phyloP scores from a whole-genome alignment of 352 stramenopile genomes.

The Pythium pectinolyticum region DNA sequence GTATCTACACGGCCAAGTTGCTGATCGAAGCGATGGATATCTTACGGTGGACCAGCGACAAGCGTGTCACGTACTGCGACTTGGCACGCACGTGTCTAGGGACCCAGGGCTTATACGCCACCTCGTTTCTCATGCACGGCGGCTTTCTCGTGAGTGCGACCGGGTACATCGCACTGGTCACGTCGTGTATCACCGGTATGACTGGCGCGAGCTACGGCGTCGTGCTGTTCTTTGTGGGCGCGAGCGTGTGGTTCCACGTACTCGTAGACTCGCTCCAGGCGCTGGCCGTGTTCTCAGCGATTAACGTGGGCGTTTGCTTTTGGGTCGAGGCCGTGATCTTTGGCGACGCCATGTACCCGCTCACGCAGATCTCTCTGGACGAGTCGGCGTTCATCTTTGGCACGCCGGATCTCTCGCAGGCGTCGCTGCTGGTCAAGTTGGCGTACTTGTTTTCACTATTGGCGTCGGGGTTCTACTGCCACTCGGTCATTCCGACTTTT shows the following conservation, averaged over 20 bases:
- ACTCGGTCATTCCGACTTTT: constrained; percentile 72
- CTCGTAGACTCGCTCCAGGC: constrained; percentile 61
- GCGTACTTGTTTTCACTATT: constrained; percentile 75
- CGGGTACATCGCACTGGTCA: constrained; percentile 54
- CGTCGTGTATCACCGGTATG: constrained; percentile 61
- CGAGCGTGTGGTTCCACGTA: constrained; percentile 67
- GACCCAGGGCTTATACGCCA: constrained; percentile 37
- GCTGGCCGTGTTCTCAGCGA: constrained; percentile 54
- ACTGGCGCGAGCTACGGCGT: constrained; percentile 54
- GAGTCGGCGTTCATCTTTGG: constrained; percentile 64
- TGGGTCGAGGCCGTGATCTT: constrained; percentile 84
- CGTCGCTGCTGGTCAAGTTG: constrained; percentile 57
- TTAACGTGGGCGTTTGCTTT: constrained; percentile 79
- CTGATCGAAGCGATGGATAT: constrained; percentile 70
- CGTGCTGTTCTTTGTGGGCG: constrained; percentile 50
- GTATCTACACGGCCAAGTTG: constrained; percentile 64
- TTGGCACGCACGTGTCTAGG: constrained; percentile 71
- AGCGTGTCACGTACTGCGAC: constrained; percentile 66
- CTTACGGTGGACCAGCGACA: constrained; percentile 64
- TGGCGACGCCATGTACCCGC: constrained; percentile 79
- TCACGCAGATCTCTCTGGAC: constrained; percentile 70
- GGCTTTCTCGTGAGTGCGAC: constrained; percentile 65
- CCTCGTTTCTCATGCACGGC: constrained; percentile 47
- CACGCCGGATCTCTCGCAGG: constrained; percentile 56
- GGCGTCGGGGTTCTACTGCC: constrained; percentile 63